These are phyloP conservation scores for Claviceps lovelessii DNA, from an alignment of 2,329 filamentous ascomycete genomes.

Conservation along the genomic window DNA sequence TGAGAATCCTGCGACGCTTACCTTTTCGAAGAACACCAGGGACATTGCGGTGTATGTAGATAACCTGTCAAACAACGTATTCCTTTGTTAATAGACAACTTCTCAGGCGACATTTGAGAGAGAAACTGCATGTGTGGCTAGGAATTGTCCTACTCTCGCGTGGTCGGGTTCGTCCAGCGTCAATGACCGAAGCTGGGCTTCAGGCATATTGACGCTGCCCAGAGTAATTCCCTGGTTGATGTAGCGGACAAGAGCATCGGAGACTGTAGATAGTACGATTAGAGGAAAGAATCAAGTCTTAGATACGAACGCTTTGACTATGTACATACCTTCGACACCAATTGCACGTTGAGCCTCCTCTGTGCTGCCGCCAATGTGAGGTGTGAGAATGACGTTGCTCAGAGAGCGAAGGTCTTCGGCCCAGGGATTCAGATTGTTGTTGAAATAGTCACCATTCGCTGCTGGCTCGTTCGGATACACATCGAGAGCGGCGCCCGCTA, in stretches of 20 bases:
- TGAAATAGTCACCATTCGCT: slow-evolving; percentile 93
- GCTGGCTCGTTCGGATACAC: slow-evolving; percentile 91
- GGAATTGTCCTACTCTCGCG: slow-evolving; percentile 47
- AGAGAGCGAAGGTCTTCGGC: slow-evolving; percentile 69
- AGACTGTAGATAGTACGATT: slow-evolving; percentile 35
- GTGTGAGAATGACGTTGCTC: slow-evolving; percentile 88
- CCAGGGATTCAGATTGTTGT: slow-evolving; percentile 67
- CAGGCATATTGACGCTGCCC: slow-evolving; percentile 92
- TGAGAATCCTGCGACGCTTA: slow-evolving; percentile 19
- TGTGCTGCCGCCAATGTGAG: slow-evolving; percentile 93
- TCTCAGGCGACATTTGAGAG: not conserved
- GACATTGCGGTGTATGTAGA: slow-evolving; percentile 94
- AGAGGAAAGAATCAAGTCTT: not conserved
- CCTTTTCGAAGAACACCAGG: slow-evolving; percentile 83
- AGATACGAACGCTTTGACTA: slow-evolving; percentile 2
- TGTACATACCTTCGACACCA: slow-evolving; percentile 57
- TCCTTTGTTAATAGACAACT: slow-evolving; percentile 6
- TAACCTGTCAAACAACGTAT: slow-evolving; percentile 37
- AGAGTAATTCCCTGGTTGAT: slow-evolving; percentile 90
- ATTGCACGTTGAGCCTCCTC: slow-evolving; percentile 96
- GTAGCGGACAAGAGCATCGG: slow-evolving; percentile 75
- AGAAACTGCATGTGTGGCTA: not conserved
- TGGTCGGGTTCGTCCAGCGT: slow-evolving; percentile 81
- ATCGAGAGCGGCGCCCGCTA: slow-evolving; percentile 89
- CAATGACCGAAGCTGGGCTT: slow-evolving; percentile 77